Percentiles rank a stretch among this genome's conserved stretches.
These are phyloP conservation scores for Lecanicillium sp. DNA, from an alignment of 2,329 filamentous ascomycete species.

Conservation along the genomic window DNA sequence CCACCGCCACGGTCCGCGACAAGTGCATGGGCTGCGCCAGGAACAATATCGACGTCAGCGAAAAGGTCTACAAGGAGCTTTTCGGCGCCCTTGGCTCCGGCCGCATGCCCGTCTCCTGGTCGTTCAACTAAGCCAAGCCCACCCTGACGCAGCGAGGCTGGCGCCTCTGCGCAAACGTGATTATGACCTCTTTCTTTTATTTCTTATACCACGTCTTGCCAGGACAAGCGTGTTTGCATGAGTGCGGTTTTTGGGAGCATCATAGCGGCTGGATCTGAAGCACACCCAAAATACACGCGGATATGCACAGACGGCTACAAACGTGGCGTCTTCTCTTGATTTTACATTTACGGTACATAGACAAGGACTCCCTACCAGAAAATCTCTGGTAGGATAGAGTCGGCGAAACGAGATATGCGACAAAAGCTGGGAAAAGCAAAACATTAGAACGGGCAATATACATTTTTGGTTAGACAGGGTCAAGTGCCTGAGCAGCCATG, in stretches of 20 bases:
- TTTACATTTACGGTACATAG: not conserved
- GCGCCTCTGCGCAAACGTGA: slow-evolving; percentile 2
- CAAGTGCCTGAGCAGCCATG: too few species aligned
- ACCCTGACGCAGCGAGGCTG: slow-evolving; percentile 6
- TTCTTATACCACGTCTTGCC: slow-evolving; percentile 1
- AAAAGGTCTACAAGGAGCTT: slow-evolving; percentile 47
- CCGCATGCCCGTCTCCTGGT: slow-evolving; percentile 36
- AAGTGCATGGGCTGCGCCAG: slow-evolving; percentile 64
- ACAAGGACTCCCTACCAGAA: not conserved
- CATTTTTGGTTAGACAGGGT: too few species aligned
- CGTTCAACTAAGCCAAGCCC: slow-evolving; percentile 28
- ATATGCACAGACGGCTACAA: not conserved
- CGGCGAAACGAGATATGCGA: not conserved
- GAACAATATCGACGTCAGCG: slow-evolving; percentile 52
- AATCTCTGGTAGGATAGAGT: not conserved
- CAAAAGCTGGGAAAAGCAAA: not conserved
- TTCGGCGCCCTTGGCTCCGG: slow-evolving; percentile 37
- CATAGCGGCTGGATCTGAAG: too few species aligned
- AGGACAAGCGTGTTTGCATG: slow-evolving; percentile 1
- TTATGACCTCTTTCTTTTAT: not conserved
- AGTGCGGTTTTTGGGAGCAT: not conserved
- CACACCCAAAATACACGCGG: not conserved
- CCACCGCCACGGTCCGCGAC: slow-evolving; percentile 57
- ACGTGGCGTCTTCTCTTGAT: too few species aligned
- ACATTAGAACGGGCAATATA: too few species aligned